phyloP scores from a whole-genome alignment of 768 basidiomycete genomes.

The Butyriboletus loyo region DNA sequence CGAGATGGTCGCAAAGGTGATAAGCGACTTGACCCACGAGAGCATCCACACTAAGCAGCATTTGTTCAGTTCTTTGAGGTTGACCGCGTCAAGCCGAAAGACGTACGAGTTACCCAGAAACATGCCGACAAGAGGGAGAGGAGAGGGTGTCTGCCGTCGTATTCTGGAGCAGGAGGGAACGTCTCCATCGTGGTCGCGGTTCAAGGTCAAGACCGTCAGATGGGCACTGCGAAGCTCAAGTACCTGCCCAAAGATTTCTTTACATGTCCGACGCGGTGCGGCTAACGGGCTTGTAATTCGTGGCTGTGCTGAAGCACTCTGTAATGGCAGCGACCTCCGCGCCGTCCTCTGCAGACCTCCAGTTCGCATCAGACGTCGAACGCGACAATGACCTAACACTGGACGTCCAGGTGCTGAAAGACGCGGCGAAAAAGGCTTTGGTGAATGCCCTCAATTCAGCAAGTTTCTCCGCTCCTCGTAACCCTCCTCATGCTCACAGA shows the following conservation, averaged over 20 bases:
- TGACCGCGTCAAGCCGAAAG: not conserved
- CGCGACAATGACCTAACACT: constrained; percentile 40
- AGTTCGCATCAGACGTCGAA: constrained; percentile 30
- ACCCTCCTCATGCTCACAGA: constrained; percentile 5
- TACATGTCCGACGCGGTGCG: constrained; percentile 5
- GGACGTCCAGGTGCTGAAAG: constrained; percentile 67
- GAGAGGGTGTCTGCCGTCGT: constrained; percentile 60
- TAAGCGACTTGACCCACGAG: constrained; percentile 70
- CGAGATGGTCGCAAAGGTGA: constrained; percentile 80
- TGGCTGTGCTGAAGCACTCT: constrained; percentile 28
- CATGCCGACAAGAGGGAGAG: constrained; percentile 75
- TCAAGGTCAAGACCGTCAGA: not conserved
- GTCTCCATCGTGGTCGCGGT: constrained; percentile 28
- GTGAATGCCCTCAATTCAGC: constrained; percentile 86
- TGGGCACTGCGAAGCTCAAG: not conserved
- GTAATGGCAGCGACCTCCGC: constrained; percentile 28
- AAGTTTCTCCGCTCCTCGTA: constrained; percentile 9
- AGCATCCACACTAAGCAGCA: constrained; percentile 66
- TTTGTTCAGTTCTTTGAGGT: constrained; percentile 1
- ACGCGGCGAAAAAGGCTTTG: constrained; percentile 75
- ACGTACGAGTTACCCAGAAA: constrained; percentile 82
- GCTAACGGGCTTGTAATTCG: constrained; percentile 13
- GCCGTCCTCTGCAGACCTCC: constrained; percentile 35
- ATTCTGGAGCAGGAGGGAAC: constrained; percentile 12
- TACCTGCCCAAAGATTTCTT: not conserved